Base-by-base conservation (phyloP, 2,329 filamentous ascomycete species). In the Verticillium dahliae region DNA sequence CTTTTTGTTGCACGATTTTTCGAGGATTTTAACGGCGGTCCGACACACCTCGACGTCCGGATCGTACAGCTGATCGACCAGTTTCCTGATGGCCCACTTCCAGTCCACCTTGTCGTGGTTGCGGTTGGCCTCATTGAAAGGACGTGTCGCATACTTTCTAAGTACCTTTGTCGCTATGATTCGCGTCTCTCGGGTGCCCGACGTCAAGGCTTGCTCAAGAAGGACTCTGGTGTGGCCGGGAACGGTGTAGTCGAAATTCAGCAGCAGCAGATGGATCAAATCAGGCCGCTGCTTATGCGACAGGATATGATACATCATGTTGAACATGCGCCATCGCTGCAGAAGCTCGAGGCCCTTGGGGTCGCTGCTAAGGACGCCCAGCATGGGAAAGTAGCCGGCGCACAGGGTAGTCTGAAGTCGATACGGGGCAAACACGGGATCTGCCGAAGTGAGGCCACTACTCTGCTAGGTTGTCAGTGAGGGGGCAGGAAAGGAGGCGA, bases 221-320 rank as follows among this genome's bases (percentile, higher is more conserved):
- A 99, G 87, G 59, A 99, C 91, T 45, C 95, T 86, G 22, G 96
- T 90, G 73, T 99, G 95, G 1, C 93, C 94, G 65, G 90, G 88
- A 31, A 96, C 79, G 22, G 88, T 90, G 72, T 97, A 99, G 75
- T 99, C 94, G 75, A 99, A 93, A 69, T 93, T 95, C 57, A 90
- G 89, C 9, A 99, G 82, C 37, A 99, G 83, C 10, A 94, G 83
- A 71, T 93, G 92, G 72, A 98, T 92, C 62, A 99, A 80, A 72
- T 99, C 95, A 56, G 94, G 92, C 2, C 95, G 89, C 73, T 95
- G 90, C 68, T 90, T 92, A 55, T 97, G 81, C 70, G 98, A 94
- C 62, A 97, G 85, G 64, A 99, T 97, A 74, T 98, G 95, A 72
- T 99, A 99, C 82, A 98, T 96, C 92, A 99, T 99, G 75, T 98